Evolutionary conservation across 371 early-diverging fungal genomes (phyloP), one percentile per base, ranked within the genome.

Genomic region (Umbelopsis sp.): DNA sequence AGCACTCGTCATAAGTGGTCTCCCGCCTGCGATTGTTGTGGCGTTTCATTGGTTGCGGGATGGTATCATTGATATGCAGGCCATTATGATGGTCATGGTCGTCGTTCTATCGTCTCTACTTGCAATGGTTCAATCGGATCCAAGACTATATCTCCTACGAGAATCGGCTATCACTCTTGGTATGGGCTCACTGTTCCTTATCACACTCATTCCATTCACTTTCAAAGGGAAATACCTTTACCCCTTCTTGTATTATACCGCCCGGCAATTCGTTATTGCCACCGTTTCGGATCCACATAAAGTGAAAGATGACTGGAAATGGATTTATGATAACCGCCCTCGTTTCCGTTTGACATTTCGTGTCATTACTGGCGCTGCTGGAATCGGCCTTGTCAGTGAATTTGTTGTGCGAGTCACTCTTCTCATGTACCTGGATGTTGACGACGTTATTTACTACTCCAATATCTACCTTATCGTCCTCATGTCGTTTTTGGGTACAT

Each of bases 101-200:
- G 83, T 85, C 69, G 77, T 74, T 29, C 72, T 80, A 12, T 85
- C 85, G 5, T 81, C 76, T 12, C 37, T 85, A 14, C 64, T 85
- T 22, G 83, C 85, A 5, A 70, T 79, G 64, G 70, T 81, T 9
- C 80, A 81, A 66, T 76, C 81, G 9, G 80, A 85, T 64, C 81
- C 85, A 10, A 80, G 80, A 46, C 72, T 85, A 6, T 79, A 79
- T 65, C 71, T 85, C 10, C 68, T 85, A 38, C 72, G 85, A 67
- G 85, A 85, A 67, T 81, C 82, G 1, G 75, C 82, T 62, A 79
- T 83, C 74, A 85, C 85, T 0, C 69, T 75, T 8, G 81, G 81
- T 25, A 76, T 81, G 72, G 85, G 83, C 18, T 16, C 77, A 14
- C 75, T 85, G 77, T 67, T 85, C 12, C 20, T 85, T 10, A 66